Conservation (phyloP, 225 moss, liverwort and hornwort genomes). For the Bryoerythrophyllum caledonicum region DNA sequence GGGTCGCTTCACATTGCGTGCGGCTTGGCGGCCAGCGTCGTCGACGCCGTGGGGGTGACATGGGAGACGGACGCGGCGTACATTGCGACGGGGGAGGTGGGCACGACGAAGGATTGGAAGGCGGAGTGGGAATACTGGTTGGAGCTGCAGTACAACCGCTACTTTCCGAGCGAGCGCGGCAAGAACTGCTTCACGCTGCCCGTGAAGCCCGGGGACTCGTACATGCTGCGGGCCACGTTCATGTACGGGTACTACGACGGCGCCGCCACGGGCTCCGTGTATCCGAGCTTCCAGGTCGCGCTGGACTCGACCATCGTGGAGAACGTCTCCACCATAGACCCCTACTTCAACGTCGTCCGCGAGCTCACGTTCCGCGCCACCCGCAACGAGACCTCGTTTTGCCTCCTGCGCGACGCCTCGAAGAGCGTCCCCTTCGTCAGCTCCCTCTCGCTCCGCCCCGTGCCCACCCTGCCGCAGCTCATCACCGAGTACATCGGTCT, state of each 20-base stretch:
- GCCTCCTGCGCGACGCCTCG: conserved; percentile 19
- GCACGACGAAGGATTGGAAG: background rate
- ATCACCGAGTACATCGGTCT: background rate
- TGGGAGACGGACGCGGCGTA: background rate
- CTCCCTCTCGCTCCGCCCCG: conserved; percentile 5
- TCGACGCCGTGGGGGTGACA: background rate
- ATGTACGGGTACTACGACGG: conserved; percentile 16
- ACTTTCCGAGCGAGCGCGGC: conserved; percentile 7
- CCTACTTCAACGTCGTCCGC: background rate
- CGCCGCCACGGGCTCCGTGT: background rate
- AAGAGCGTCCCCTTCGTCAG: conserved; percentile 25
- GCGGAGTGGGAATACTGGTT: background rate
- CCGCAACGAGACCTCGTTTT: conserved; percentile 15
- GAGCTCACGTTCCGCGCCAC: conserved; percentile 21
- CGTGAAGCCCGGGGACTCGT: background rate
- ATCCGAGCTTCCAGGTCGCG: conserved; percentile 17
- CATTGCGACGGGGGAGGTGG: background rate
- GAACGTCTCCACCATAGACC: background rate
- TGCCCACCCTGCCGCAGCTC: background rate
- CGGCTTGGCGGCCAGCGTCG: background rate
- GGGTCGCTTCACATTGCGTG: background rate
- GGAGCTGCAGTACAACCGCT: background rate
- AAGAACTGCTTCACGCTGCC: conserved; percentile 31
- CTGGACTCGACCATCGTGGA: conserved; percentile 24
- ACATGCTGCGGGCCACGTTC: conserved; percentile 20